phyloP scores from a whole-genome alignment of 1,139 yeast species.

The Hansenula sp. region DNA sequence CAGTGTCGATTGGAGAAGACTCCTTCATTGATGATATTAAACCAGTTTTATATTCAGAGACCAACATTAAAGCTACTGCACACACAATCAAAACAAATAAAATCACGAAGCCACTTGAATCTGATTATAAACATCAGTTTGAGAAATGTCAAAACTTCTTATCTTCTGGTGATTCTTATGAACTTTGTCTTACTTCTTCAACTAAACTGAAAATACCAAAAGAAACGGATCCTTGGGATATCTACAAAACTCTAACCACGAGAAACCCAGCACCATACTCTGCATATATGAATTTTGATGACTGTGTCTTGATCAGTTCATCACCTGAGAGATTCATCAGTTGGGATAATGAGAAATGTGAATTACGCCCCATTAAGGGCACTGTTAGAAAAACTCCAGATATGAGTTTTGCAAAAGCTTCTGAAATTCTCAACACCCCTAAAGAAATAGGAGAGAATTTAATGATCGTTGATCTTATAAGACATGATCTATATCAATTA shows the following conservation, averaged over 20 bases:
- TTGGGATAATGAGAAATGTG: constrained; percentile 62
- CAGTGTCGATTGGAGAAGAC: constrained; percentile 46
- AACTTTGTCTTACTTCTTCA: constrained; percentile 82
- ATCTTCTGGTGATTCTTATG: constrained; percentile 87
- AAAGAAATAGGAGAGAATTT: constrained; percentile 95
- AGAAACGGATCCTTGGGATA: constrained; percentile 62
- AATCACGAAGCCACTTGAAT: constrained; percentile 51
- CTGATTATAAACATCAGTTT: constrained; percentile 54
- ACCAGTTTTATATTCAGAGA: not conserved
- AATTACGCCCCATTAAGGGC: constrained; percentile 93
- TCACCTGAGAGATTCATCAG: constrained; percentile 92
- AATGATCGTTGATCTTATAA: constrained; percentile 93
- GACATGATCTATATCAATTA: constrained; percentile 83
- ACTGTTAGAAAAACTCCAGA: constrained; percentile 69
- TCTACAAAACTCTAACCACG: constrained; percentile 67
- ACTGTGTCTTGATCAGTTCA: constrained; percentile 70
- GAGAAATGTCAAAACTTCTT: constrained; percentile 64
- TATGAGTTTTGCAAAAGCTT: constrained; percentile 55
- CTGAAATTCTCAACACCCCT: constrained; percentile 67
- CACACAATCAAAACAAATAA: constrained; percentile 21
- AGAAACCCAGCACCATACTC: constrained; percentile 94
- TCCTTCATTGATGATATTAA: constrained; percentile 3
- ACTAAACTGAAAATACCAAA: constrained; percentile 54
- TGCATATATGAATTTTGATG: constrained; percentile 73
- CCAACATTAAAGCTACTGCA: not conserved